These are phyloP conservation scores for Nannizziopsis arthrosporioides DNA, from an alignment of 2,329 filamentous ascomycete genomes.

Conservation along the genomic window DNA sequence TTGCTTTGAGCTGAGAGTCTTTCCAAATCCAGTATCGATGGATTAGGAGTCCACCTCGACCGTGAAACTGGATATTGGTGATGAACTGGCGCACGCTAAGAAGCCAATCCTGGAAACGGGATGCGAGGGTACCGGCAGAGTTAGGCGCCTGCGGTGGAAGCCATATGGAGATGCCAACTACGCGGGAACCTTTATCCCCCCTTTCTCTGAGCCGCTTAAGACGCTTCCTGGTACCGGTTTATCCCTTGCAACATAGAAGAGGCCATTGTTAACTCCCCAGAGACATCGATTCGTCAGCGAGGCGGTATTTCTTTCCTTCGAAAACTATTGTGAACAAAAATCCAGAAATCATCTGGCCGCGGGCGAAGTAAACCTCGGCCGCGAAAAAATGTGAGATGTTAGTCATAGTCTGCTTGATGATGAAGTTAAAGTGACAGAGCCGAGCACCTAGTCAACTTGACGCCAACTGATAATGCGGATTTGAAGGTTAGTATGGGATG, in stretches of 20 bases:
- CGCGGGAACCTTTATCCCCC: constrained; percentile 26
- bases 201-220: not conserved
- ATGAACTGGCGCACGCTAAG: constrained; percentile 54
- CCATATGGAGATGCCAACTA: constrained; percentile 65
- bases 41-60: constrained; percentile 56
- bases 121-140: constrained; percentile 46
- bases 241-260: constrained; percentile 60
- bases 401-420: not conserved
- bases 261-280: constrained; percentile 58
- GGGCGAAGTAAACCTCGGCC: constrained; percentile 11
- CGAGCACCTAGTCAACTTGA: constrained; percentile 4
- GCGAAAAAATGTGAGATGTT: constrained; percentile 4
- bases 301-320: constrained; percentile 47
- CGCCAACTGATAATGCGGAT: not conserved
- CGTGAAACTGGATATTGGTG: constrained; percentile 54
- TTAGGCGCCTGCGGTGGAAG: constrained; percentile 44
- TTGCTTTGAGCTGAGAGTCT: constrained; percentile 49
- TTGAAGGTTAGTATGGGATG: constrained; percentile 6
- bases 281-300: constrained; percentile 54
- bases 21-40: constrained; percentile 65
- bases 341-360: constrained; percentile 10
- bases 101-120: constrained; percentile 53
- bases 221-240: constrained; percentile 27
- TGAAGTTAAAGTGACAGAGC: not conserved
- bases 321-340: constrained; percentile 39